phyloP scores from a whole-genome alignment of 2,329 filamentous ascomycete genomes.

The Rhynchosporium secalis region DNA sequence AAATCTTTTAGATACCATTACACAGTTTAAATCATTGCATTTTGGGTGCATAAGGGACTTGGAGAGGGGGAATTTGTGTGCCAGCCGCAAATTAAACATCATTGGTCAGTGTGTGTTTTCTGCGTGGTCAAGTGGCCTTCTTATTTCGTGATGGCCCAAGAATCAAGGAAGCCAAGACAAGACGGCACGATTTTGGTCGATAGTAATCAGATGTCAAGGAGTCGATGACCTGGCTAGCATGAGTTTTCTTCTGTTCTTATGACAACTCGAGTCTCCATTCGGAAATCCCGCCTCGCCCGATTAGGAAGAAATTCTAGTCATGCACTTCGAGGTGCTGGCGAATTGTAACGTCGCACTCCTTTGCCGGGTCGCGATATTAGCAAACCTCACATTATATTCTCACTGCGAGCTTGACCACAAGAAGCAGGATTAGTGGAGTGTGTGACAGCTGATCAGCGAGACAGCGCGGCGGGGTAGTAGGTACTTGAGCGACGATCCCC shows the following conservation, averaged over 20 bases:
- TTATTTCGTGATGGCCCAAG: too few relatives aligned
- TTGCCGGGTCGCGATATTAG: not conserved
- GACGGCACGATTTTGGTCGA: too few relatives aligned
- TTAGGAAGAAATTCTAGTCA: not conserved
- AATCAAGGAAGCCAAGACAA: too few relatives aligned
- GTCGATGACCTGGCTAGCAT: too few relatives aligned
- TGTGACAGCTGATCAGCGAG: not conserved
- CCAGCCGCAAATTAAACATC: too few relatives aligned
- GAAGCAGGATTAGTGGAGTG: slow-evolving; percentile 7
- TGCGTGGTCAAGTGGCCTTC: too few relatives aligned
- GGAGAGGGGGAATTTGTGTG: too few relatives aligned
- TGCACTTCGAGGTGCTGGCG: slow-evolving; percentile 1
- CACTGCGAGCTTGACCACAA: not conserved
- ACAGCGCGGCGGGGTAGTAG: not conserved
- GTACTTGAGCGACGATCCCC: slow-evolving; percentile 5
- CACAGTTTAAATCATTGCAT: not conserved
- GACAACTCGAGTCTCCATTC: not conserved
- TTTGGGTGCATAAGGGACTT: too few relatives aligned
- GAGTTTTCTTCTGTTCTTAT: too few relatives aligned
- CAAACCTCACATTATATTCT: slow-evolving; percentile 3
- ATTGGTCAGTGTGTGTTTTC: too few relatives aligned
- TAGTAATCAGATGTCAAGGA: too few relatives aligned
- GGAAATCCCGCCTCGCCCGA: not conserved
- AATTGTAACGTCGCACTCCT: slow-evolving; percentile 23
- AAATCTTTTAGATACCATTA: not conserved